phyloP scores from a whole-genome alignment of 352 stramenopile species.

The Phytophthora capsici region DNA sequence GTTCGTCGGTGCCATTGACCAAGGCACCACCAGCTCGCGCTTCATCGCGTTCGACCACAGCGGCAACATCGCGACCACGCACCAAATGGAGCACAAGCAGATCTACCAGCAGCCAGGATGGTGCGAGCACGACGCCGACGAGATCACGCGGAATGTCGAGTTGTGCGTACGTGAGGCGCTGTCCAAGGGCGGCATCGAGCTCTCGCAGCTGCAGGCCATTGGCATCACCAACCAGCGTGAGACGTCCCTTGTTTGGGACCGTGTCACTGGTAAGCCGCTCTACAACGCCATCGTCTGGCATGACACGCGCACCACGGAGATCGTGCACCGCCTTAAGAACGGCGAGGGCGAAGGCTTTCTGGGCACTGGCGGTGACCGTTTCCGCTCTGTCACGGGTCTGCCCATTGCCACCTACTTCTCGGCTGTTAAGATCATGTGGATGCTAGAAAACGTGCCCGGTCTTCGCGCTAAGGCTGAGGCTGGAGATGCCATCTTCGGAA shows the following conservation, averaged over 20 bases:
- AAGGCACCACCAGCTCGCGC: constrained; percentile 96
- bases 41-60: constrained; percentile 96
- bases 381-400: constrained; percentile 91
- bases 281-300: constrained; percentile 99
- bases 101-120: constrained; percentile 96
- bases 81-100: constrained; percentile 97
- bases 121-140: constrained; percentile 97
- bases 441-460: constrained; percentile 94
- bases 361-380: constrained; percentile 65
- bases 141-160: constrained; percentile 93
- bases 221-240: constrained; percentile 99
- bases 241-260: constrained; percentile 98
- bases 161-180: constrained; percentile 82
- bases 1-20: constrained; percentile 93
- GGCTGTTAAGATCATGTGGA: constrained; percentile 97
- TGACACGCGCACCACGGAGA: constrained; percentile 94
- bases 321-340: constrained; percentile 85
- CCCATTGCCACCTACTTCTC: constrained; percentile 98
- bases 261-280: constrained; percentile 94
- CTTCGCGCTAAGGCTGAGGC: constrained; percentile 88
- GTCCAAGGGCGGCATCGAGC: constrained; percentile 63
- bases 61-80: constrained; percentile 88
- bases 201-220: constrained; percentile 87
- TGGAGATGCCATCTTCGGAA: constrained; percentile 95
- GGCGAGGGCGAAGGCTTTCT: constrained; percentile 61